These are phyloP conservation scores for Fusarium newnesense DNA, from an alignment of 2,329 filamentous ascomycete species.

Conservation along the genomic window DNA sequence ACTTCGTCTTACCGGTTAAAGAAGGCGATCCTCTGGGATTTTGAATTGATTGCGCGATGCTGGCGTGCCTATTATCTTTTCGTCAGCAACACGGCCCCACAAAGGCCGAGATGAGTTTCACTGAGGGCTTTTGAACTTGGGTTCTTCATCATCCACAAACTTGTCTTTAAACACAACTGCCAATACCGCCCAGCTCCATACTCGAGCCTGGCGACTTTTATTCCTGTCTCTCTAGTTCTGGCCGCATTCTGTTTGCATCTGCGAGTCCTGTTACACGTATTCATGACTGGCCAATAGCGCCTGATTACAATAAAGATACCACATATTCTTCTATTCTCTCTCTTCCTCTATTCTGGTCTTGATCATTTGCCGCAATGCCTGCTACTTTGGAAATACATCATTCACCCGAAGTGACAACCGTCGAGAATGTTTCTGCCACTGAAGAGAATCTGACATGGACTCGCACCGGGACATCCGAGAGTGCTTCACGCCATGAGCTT, in stretches of 20 bases:
- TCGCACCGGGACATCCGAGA: conserved; percentile 17
- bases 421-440: conserved; percentile 36
- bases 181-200: background rate
- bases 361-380: conserved; percentile 16
- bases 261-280: background rate
- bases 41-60: conserved; percentile 13
- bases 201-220: background rate
- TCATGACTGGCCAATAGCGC: conserved; percentile 27
- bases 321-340: background rate
- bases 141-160: conserved; percentile 10
- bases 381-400: background rate
- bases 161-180: background rate
- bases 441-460: conserved; percentile 46
- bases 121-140: conserved; percentile 19
- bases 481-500: conserved; percentile 40
- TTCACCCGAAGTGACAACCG: background rate
- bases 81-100: conserved; percentile 37
- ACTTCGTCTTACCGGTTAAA: conserved; percentile 7
- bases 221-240: background rate
- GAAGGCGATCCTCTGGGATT: conserved; percentile 10
- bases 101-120: conserved; percentile 20
- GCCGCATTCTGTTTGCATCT: background rate
- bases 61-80: conserved; percentile 16
- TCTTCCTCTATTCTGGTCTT: background rate
- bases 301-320: conserved; percentile 27